Evolutionary conservation across 768 basidiomycete genomes (phyloP).

Genomic region (Tremella mesenterica): DNA sequence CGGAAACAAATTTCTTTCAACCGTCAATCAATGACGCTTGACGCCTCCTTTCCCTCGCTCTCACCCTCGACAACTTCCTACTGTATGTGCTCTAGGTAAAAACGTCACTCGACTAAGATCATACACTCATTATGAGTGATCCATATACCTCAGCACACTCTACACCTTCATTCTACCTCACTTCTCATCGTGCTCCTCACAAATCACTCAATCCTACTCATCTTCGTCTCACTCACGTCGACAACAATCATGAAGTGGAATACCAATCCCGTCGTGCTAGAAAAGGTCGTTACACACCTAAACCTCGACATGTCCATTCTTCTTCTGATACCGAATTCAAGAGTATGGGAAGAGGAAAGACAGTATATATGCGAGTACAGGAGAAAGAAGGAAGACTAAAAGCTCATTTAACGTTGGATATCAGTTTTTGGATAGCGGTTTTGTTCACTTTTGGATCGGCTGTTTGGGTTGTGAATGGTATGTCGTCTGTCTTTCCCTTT

Average conservation of each 20-base stretch:
- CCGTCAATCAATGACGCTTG: too few relatives aligned
- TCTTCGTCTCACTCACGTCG: slow-evolving; percentile 1
- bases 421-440: slow-evolving; percentile 40
- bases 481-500: slow-evolving; percentile 5
- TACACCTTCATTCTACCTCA: too few relatives aligned
- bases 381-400: slow-evolving; percentile 20
- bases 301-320: slow-evolving; percentile 13
- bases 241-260: not conserved
- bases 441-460: slow-evolving; percentile 48
- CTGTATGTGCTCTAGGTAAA: too few relatives aligned
- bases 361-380: slow-evolving; percentile 12
- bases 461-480: slow-evolving; percentile 54
- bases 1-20: too few relatives aligned
- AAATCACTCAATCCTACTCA: slow-evolving; percentile 6
- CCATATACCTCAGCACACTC: too few relatives aligned
- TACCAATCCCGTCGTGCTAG: slow-evolving; percentile 32
- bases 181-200: slow-evolving; percentile 5
- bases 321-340: not conserved
- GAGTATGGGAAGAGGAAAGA: not conserved
- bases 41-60: too few relatives aligned
- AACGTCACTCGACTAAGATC: too few relatives aligned
- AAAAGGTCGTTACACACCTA: slow-evolving; percentile 31
- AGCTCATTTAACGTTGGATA: slow-evolving; percentile 29
- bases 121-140: too few relatives aligned
- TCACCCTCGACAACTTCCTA: too few relatives aligned